Evolutionary conservation across 352 stramenopile species (phyloP).

Genomic region (Globisporangium irregulare): DNA sequence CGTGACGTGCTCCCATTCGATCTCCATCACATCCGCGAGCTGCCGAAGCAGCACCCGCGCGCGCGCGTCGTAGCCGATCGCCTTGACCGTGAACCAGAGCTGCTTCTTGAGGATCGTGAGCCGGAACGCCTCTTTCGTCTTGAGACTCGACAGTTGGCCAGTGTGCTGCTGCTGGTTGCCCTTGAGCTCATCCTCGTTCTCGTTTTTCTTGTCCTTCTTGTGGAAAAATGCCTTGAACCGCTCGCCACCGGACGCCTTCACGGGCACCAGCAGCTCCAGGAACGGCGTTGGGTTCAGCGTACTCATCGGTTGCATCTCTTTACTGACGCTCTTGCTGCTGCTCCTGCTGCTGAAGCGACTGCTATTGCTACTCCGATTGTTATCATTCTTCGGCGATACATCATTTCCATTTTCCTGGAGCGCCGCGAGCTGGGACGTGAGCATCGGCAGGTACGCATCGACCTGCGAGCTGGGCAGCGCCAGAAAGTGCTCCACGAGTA

Average conservation of each 20-base stretch:
- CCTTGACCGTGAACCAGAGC: constrained; percentile 79
- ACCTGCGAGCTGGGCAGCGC: constrained; percentile 45
- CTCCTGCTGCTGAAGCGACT: constrained; percentile 16
- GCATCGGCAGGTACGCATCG: constrained; percentile 71
- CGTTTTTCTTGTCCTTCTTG: constrained; percentile 28
- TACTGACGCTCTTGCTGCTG: background rate
- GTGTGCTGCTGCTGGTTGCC: background rate
- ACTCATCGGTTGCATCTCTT: constrained; percentile 9
- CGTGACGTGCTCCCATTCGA: constrained; percentile 64
- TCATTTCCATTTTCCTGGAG: background rate
- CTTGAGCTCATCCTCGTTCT: constrained; percentile 16
- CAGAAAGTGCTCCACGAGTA: constrained; percentile 66
- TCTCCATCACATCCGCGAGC: constrained; percentile 43
- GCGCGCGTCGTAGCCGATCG: constrained; percentile 73
- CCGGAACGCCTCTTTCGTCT: constrained; percentile 41
- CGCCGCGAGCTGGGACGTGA: constrained; percentile 26
- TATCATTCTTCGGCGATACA: background rate
- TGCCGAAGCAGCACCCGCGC: constrained; percentile 50
- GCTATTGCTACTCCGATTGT: constrained; percentile 17
- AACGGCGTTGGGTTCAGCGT: constrained; percentile 59
- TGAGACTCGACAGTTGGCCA: constrained; percentile 12
- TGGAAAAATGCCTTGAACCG: constrained; percentile 28
- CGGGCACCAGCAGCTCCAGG: constrained; percentile 46
- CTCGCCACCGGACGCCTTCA: constrained; percentile 19
- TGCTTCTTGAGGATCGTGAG: constrained; percentile 59